These are phyloP conservation scores for Pseudogymnoascus sp. DNA, from an alignment of 2,329 filamentous ascomycete genomes.

Conservation along the genomic window DNA sequence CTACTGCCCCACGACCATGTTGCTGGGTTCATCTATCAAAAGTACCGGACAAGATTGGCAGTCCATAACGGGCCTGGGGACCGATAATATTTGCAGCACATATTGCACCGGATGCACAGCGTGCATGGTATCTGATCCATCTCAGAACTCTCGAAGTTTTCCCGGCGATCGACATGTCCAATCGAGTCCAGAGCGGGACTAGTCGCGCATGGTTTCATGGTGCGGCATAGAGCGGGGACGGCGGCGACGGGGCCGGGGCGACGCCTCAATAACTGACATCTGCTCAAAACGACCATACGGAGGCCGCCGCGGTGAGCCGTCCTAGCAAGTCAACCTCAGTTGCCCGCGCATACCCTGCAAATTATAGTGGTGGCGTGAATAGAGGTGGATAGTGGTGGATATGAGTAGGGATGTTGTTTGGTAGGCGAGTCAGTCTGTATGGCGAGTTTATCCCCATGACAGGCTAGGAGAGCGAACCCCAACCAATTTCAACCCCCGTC, in stretches of 20 bases:
- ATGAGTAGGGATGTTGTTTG: background rate
- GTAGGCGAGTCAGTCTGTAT: background rate
- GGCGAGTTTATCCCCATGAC: background rate
- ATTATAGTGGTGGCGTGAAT: background rate
- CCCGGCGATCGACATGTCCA: background rate
- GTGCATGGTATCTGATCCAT: background rate
- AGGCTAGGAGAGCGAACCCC: background rate
- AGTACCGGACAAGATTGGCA: background rate
- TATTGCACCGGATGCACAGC: background rate
- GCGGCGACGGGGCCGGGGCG: background rate
- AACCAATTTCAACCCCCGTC: conserved; percentile 1
- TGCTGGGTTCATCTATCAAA: background rate
- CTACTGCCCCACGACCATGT: background rate
- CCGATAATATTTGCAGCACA: background rate
- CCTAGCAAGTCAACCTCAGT: background rate
- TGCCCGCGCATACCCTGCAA: background rate
- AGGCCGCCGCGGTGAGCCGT: background rate
- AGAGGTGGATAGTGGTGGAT: background rate
- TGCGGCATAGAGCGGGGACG: background rate
- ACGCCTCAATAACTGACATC: conserved; percentile 1
- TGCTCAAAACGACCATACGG: background rate
- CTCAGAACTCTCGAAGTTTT: background rate
- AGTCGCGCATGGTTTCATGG: background rate
- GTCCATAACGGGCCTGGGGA: background rate
- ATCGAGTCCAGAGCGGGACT: background rate